Evolutionary conservation across 2,329 filamentous ascomycete species (phyloP).

Genomic region (Ophiostoma himal-ulmi): DNA sequence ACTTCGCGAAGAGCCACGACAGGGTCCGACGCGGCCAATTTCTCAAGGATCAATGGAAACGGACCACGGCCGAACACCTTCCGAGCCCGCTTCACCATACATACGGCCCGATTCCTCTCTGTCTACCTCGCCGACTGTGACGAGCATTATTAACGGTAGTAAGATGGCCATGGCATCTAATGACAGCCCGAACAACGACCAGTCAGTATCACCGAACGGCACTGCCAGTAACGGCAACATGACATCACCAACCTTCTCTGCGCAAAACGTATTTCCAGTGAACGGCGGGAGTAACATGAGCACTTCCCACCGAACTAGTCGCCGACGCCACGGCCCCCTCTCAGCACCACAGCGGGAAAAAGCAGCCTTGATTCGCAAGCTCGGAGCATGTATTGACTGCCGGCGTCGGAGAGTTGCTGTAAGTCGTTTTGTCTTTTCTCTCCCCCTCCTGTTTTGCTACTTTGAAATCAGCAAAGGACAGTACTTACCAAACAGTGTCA

Average conservation of each 20-base stretch:
- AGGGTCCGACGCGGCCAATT: conserved; percentile 27
- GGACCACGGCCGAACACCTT: conserved; percentile 26
- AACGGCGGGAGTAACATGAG: conserved; percentile 51
- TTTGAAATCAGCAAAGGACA: conserved; percentile 8
- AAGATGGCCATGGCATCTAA: conserved; percentile 30
- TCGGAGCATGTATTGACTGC: conserved; percentile 53
- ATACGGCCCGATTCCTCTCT: conserved; percentile 47
- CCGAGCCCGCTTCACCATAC: conserved; percentile 32
- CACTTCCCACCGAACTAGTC: conserved; percentile 49
- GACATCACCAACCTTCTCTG: conserved; percentile 41
- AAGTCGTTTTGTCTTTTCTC: conserved; percentile 10
- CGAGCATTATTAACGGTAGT: conserved; percentile 42
- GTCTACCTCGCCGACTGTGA: conserved; percentile 48
- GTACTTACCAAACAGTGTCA: conserved; percentile 43
- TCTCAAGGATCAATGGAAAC: conserved; percentile 23
- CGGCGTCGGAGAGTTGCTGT: conserved; percentile 21
- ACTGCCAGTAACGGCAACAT: conserved; percentile 41
- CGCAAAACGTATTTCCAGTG: conserved; percentile 50
- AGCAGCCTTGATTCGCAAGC: conserved; percentile 54
- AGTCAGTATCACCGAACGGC: background rate
- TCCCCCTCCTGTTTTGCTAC: background rate
- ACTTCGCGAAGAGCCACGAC: conserved; percentile 27
- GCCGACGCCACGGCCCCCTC: conserved; percentile 54
- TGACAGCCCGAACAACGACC: conserved; percentile 37
- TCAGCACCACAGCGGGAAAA: conserved; percentile 54